These are phyloP conservation scores for Plicaturopsis crispa DNA, from an alignment of 768 basidiomycete species.

Conservation along the genomic window DNA sequence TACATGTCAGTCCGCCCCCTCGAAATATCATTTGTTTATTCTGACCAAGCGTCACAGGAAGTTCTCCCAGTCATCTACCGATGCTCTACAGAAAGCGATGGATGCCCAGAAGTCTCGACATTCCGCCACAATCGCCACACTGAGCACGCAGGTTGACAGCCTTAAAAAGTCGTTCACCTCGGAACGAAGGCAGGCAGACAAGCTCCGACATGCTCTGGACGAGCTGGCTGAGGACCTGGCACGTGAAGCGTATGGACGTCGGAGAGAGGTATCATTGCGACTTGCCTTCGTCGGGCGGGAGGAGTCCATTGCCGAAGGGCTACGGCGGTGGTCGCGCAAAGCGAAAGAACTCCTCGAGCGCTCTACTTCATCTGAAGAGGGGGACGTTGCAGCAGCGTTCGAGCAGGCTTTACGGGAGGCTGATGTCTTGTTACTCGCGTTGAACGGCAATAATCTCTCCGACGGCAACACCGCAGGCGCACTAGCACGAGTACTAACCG, in stretches of 20 bases:
- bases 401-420: conserved; percentile 26
- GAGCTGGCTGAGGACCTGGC: conserved; percentile 65
- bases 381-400: conserved; percentile 18
- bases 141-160: conserved; percentile 40
- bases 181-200: conserved; percentile 34
- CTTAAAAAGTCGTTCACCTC: conserved; percentile 35
- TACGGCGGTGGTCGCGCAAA: conserved; percentile 50
- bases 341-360: conserved; percentile 33
- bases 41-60: conserved; percentile 39
- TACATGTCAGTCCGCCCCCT: conserved; percentile 56
- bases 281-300: conserved; percentile 60
- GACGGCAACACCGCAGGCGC: conserved; percentile 29
- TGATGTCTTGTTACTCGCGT: conserved; percentile 21
- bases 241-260: conserved; percentile 63
- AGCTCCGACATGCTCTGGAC: conserved; percentile 56
- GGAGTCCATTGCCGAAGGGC: conserved; percentile 44
- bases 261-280: conserved; percentile 61
- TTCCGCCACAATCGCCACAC: conserved; percentile 48
- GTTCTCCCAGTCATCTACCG: conserved; percentile 72
- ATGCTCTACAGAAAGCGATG: conserved; percentile 56
- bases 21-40: conserved; percentile 1
- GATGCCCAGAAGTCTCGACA: conserved; percentile 53
- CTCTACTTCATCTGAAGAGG: conserved; percentile 8
- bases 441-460: conserved; percentile 25
- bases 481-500: conserved; percentile 42